Base-by-base conservation (phyloP, 1,284 basidiomycete species). In the Cutaneotrichosporon cutaneum region DNA sequence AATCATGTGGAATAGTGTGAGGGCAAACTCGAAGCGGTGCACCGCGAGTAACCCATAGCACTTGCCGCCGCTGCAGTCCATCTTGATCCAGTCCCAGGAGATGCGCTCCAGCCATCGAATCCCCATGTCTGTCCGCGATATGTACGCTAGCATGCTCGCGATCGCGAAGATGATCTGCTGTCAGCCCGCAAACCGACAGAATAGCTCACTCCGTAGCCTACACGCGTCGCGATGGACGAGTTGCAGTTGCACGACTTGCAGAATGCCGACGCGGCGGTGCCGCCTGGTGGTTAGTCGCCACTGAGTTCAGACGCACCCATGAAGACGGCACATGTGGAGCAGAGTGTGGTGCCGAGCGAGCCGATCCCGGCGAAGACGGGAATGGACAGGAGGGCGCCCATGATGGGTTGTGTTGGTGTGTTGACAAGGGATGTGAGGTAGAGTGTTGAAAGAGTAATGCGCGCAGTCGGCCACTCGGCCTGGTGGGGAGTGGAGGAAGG, bases 161-260 rank as follows among this genome's bases (percentile, higher is more conserved):
- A 98, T 81, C 56, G 88, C 89, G 81, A 99, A 96, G 78, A 99
- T 95, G 74, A 99, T 86, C 92, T 94, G 67, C 35, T 44, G 33
- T n/a, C 5, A 33, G 21, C 13, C 35, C 47, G 30, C 36, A 32
- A 58, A 39, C 0, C 3, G 2, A 13, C 10, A 45, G 16, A 32
- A n/a, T 56, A 56, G 79, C 87, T 61, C 75, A 92, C 92, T 22
- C 93, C 93, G 81, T 94, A 99, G 44, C 95, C 95, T 62, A 99
- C 89, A 73, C 95, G 89, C 39, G 95, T 99, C 0, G 95, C 95
- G 69, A 99, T 98, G 0, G 93, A 96, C 11, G 93, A 96, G 76
- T 98, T 97, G 82, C 95, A 99, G 79, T 98, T 98, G 81, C 95
- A 99, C 60, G 92, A 94, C 83, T 96, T 96, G 86, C 89, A 96